These are phyloP conservation scores for Cryphonectria carpinicola DNA, from an alignment of 2,329 filamentous ascomycete genomes.

Conservation along the genomic window DNA sequence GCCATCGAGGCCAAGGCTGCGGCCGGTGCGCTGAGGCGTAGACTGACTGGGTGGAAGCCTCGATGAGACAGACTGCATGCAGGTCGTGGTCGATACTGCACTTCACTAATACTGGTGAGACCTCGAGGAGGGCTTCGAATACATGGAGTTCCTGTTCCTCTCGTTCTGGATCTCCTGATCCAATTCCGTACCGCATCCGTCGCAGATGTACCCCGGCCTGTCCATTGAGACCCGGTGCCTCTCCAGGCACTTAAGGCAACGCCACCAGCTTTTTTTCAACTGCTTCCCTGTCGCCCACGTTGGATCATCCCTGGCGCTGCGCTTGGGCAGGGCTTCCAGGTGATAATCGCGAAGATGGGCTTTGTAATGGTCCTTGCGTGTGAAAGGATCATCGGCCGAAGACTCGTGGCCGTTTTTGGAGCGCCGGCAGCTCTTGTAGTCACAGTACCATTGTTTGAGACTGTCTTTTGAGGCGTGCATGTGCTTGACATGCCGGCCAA, in stretches of 20 bases:
- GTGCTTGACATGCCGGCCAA: constrained; percentile 56
- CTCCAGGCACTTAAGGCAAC: constrained; percentile 56
- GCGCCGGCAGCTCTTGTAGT: constrained; percentile 55
- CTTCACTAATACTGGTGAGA: neutral
- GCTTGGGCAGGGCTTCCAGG: constrained; percentile 57
- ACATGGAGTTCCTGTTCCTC: neutral
- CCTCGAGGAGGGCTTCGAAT: neutral
- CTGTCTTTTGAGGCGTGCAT: constrained; percentile 48
- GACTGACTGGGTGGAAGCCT: neutral
- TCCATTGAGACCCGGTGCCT: constrained; percentile 46
- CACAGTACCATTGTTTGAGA: constrained; percentile 53
- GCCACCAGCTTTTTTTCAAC: constrained; percentile 52
- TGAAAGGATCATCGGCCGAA: constrained; percentile 45
- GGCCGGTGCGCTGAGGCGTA: neutral
- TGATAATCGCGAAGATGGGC: constrained; percentile 61
- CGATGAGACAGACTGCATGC: neutral
- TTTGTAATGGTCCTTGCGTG: constrained; percentile 59
- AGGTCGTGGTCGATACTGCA: neutral
- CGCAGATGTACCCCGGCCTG: constrained; percentile 49
- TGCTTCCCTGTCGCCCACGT: constrained; percentile 47
- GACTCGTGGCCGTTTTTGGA: constrained; percentile 29
- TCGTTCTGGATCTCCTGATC: constrained; percentile 46
- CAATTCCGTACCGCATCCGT: constrained; percentile 53
- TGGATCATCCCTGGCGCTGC: constrained; percentile 38
- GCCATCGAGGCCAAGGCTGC: neutral